Base-by-base conservation (phyloP, 2,329 filamentous ascomycete genomes). In the Arthrobotrys conoides region DNA sequence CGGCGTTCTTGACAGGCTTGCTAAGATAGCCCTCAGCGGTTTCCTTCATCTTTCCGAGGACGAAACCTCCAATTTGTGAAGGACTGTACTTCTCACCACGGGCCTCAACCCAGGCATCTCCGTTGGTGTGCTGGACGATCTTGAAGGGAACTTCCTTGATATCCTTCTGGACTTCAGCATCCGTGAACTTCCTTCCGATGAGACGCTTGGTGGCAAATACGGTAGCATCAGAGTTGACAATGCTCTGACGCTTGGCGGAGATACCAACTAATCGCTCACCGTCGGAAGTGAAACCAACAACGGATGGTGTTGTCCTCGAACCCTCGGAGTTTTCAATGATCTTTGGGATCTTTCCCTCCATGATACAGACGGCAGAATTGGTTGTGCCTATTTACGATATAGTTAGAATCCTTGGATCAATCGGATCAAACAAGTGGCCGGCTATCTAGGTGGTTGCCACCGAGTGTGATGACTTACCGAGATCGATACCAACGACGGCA, bases 1-100 rank as follows among this genome's bases (percentile, higher is more conserved):
- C 95, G 83, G 94, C 95, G 85, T 98, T 97, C 90, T 97, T 96
- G 84, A 97, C 87, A 79, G 90, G 90, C 88, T 94, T 97, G 87
- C 92, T 90, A 81, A 97, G 90, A 87, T 96, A 97, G 80, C 92
- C 88, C 88, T 97, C 94, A 81, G 95, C 95, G 66, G 95, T 98
- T 89, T 97, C 95, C 91, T 97, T 97, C 95, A 97, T 97, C 90
- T 98, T 97, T 86, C 94, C 91, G 83, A 98, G 90, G 82, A 97
- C 89, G 86, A 97, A 97, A 84, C 94, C 95, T 89, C 95, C 95
- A 81, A 98, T 93, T 87, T 98, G 95, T n/a, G 94, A 97, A 73
- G 95, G 95, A 81, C 94, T 97, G 89, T 97, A 97, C 86, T 94
- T 97, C 87, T 97, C 91, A 84, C 91, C 94, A 82, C 94, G 93